These are phyloP conservation scores for Amanita muscaria DNA, from an alignment of 768 basidiomycete species.

Conservation along the genomic window DNA sequence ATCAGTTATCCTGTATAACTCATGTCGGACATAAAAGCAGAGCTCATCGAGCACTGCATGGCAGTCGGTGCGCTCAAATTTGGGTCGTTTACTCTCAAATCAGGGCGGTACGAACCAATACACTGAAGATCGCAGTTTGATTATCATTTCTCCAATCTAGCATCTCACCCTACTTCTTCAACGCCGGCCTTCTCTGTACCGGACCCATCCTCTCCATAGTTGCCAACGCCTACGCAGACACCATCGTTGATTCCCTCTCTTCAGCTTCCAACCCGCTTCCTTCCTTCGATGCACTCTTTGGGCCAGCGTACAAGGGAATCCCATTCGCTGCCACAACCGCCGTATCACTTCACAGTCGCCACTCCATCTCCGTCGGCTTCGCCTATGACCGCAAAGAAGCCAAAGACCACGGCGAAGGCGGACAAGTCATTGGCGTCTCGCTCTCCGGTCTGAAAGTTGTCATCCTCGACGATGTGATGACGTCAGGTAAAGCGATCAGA, in stretches of 20 bases:
- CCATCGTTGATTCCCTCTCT: constrained; percentile 50
- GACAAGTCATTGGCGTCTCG: constrained; percentile 77
- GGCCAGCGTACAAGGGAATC: constrained; percentile 97
- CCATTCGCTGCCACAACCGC: constrained; percentile 82
- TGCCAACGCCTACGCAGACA: constrained; percentile 75
- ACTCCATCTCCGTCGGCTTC: constrained; percentile 61
- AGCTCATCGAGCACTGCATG: constrained; percentile 64
- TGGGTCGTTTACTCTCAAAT: constrained; percentile 90
- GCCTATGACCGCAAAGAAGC: constrained; percentile 93
- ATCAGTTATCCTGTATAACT: too few relatives aligned
- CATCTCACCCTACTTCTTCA: constrained; percentile 95
- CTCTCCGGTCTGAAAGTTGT: constrained; percentile 78
- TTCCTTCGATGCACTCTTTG: constrained; percentile 79
- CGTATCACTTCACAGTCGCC: constrained; percentile 59
- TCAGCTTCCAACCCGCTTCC: constrained; percentile 25
- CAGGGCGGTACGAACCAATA: constrained; percentile 66
- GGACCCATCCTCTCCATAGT: constrained; percentile 74
- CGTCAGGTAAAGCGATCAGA: constrained; percentile 82
- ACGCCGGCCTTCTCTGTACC: constrained; percentile 80
- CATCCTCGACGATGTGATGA: constrained; percentile 95
- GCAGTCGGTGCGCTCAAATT: constrained; percentile 74
- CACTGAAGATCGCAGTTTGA: constrained; percentile 3
- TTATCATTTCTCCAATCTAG: constrained; percentile 28
- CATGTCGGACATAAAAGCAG: constrained; percentile 14
- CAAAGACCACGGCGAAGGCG: constrained; percentile 96